Evolutionary conservation across 164 flowering plant genomes (phyloP), one percentile per base, ranked within the genome.

Genomic region (Paratinospora sagittata): DNA sequence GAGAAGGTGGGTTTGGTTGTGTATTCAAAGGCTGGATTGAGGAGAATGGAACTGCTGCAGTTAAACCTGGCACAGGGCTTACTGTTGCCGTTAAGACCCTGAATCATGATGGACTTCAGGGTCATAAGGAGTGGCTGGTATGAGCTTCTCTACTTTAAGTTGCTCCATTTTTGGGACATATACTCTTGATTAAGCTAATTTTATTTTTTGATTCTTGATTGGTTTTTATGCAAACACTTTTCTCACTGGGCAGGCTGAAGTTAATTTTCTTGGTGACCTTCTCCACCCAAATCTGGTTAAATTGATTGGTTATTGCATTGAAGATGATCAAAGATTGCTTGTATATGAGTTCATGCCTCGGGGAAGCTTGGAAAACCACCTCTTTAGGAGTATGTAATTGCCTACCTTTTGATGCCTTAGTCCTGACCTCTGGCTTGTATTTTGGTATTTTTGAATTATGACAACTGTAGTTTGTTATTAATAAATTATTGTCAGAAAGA

Each of bases 91-190:
- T 93, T 65, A 93, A 93, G 82, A 93, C 98, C 61, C 90, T 93
- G 60, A 93, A 93, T 69, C 98, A 91, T 74, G 98, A 93, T 83
- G 97, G 97, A 34, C 97, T 93, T 68, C 98, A 93, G 84, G 98
- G 98, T 75, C 98, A 93, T 78, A 93, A 90, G 83, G 98, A 93
- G 79, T 93, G 98, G 98, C 85, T 93, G 95, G 98, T 93, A 74
- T 39, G 85, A 23, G 68, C 17, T 68, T 39, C 41, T 57, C 45
- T 66, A 1, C 27, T 73, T 19, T 17, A 9, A 43, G 61, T 43
- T 74, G 62, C 37, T 60, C 66, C 55, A 27, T 74, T 21, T 60
- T 43, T 39, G 21, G 11, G 14, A 19, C 68, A 55, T 7, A 5
- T 55, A 0, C 23, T 55, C 6, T 6, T 17, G 8, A 55, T 55